These are phyloP conservation scores for Glaciozyma martinii DNA, from an alignment of 768 basidiomycete species.

Conservation along the genomic window DNA sequence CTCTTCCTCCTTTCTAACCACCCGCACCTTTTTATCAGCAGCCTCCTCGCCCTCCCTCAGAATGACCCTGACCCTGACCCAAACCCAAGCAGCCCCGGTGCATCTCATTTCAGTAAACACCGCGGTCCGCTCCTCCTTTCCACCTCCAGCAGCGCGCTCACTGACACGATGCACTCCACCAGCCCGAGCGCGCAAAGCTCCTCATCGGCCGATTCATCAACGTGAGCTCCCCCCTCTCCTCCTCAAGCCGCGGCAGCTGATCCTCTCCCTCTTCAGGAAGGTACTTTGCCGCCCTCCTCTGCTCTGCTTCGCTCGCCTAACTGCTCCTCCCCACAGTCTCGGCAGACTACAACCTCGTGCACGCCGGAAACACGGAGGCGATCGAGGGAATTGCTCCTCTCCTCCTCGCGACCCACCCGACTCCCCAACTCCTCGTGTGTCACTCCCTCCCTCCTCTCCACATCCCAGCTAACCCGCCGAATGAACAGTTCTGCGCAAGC, in stretches of 20 bases:
- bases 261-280: no score
- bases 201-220: slow-evolving; percentile 37
- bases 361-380: slow-evolving; percentile 36
- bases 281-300: no score
- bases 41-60: no score
- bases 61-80: no score
- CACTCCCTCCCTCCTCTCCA: not conserved
- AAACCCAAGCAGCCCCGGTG: not conserved
- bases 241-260: not conserved
- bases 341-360: slow-evolving; percentile 35
- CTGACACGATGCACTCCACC: slow-evolving; percentile 2
- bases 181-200: slow-evolving; percentile 37
- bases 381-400: slow-evolving; percentile 37
- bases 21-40: no score
- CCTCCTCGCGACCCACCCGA: slow-evolving; percentile 32
- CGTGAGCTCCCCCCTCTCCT: not conserved
- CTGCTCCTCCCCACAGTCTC: slow-evolving; percentile 27
- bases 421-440: slow-evolving; percentile 22
- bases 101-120: not conserved
- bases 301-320: no score
- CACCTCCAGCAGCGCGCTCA: not conserved
- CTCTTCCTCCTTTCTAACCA: no score
- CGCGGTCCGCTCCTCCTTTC: not conserved
- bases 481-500: slow-evolving; percentile 11
- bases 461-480: not conserved